These are phyloP conservation scores for Teratosphaeria destructans DNA, from an alignment of 2,329 filamentous ascomycete genomes.

Conservation along the genomic window DNA sequence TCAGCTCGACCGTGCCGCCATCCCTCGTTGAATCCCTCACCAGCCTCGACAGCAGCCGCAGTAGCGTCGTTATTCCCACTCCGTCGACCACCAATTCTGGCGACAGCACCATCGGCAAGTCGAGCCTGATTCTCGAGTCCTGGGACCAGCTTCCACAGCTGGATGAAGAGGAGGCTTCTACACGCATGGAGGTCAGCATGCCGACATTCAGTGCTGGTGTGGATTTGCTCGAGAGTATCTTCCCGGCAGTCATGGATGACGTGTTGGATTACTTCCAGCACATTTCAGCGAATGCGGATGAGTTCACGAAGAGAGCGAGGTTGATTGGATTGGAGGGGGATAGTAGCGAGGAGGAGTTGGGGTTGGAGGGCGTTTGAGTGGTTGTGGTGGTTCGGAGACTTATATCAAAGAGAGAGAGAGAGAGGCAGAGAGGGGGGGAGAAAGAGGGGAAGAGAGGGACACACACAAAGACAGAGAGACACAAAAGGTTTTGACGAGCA, in stretches of 20 bases:
- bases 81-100: no score
- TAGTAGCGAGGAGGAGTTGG: neutral
- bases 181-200: constrained; percentile 1
- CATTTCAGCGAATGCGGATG: neutral
- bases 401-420: neutral
- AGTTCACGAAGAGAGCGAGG: neutral
- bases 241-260: constrained; percentile 6
- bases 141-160: neutral
- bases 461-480: no score
- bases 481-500: neutral
- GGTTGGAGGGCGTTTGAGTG: neutral
- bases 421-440: no score
- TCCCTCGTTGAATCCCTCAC: neutral
- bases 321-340: neutral
- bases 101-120: no score
- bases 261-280: constrained; percentile 5
- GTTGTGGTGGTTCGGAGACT: neutral
- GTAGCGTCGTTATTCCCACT: no score
- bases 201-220: constrained; percentile 7
- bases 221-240: constrained; percentile 7
- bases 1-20: neutral
- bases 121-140: neutral
- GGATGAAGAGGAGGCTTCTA: neutral
- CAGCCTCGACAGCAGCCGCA: neutral
- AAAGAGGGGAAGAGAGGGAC: no score